Base-by-base conservation (phyloP, 2,329 filamentous ascomycete genomes). In the Aspergillus fischeri region DNA sequence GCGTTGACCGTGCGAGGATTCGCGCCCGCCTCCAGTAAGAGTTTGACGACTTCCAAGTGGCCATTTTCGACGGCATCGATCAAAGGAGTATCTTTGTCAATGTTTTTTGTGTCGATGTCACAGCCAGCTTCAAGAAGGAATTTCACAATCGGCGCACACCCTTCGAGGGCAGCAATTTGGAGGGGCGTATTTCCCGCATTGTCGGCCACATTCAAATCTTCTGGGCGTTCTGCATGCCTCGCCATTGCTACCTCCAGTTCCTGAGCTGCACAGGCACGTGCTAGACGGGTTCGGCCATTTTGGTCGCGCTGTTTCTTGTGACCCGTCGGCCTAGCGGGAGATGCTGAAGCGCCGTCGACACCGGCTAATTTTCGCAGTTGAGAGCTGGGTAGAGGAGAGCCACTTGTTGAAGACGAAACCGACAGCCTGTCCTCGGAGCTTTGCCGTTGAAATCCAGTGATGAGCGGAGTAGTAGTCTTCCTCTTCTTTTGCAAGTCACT, bases 51-150 rank as follows among this genome's bases (percentile, higher is more conserved):
- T 20, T 89, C 90, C 7, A 96, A 73, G 70, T 99, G 92, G 1
- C 91, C 91, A 67, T 99, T 99, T 65, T 97, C 94, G 28, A 97
- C 92, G 4, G 94, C 94, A 77, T 99, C 94, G 54, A 99, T 88
- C 38, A 99, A 82, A 28, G 94, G 94, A 0, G 94, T 97, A 67
- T 99, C 94, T 67, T 91, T 91, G 66, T 92, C 88, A 56, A 85
- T 84, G 56, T 86, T 86, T 66, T 91, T 87, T 51, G 82, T 93
- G 67, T 97, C 90, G 49, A 94, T 82, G 55, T 90, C 88, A 74
- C 92, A 96, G 35, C 91, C 90, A 60, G 91, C 87, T 8, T 90
- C 85, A 60, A 99, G 86, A 42, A 99, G 78, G 53, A 96, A 88
- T 70, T 90, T 87, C 42, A 97, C 94, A 56, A 97, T 92, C 54